Base-by-base conservation (phyloP, 2,329 filamentous ascomycete species). In the Ophiostoma ips region DNA sequence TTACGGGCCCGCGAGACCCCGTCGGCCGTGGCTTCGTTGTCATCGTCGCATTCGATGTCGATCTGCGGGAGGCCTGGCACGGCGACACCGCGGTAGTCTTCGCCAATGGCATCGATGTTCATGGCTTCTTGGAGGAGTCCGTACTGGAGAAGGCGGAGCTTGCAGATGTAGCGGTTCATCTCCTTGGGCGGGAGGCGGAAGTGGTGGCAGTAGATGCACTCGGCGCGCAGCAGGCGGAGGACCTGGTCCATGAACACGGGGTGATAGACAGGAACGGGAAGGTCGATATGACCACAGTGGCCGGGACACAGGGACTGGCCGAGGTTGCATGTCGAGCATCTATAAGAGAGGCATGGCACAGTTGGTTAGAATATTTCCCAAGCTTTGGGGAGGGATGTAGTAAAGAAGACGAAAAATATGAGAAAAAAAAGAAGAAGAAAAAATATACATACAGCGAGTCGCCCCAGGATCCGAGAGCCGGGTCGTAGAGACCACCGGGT, bases 181-280 rank as follows among this genome's bases (percentile, higher is more conserved):
- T 87, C 77, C 49, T 81, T 76, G 46, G 81, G 77, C n/a, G 83
- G 73, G 63, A 95, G 75, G 62, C 84, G 87, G 57, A 98, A 81
- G 51, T 82, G 80, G 62, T 89, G 83, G 67, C 94, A 98, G 69
- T 95, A 95, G 53, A 83, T 76, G 64, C 92, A 98, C 65, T 90
- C 84, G 49, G 87, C 84, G 58, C 88, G 81, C 18, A 98, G 74
- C 43, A 98, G 72, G 41, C 86, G 83, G 55, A 94, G 77, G 48
- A 89, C 77, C 64, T 95, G 89, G 62, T 95, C 89, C 72, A 98
- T 84, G 62, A 95, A 96, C 2, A 88, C 84, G n/a, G 90, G 87
- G 65, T 98, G 90, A 64, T 96, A 98, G 48, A 95, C 86, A 44
- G 86, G 87, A 12, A 89, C 83, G 13, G 92, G 89, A 12, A 98